Conservation (phyloP, 108 stramenopile genomes). For the Asterionellopsis glacialis region DNA sequence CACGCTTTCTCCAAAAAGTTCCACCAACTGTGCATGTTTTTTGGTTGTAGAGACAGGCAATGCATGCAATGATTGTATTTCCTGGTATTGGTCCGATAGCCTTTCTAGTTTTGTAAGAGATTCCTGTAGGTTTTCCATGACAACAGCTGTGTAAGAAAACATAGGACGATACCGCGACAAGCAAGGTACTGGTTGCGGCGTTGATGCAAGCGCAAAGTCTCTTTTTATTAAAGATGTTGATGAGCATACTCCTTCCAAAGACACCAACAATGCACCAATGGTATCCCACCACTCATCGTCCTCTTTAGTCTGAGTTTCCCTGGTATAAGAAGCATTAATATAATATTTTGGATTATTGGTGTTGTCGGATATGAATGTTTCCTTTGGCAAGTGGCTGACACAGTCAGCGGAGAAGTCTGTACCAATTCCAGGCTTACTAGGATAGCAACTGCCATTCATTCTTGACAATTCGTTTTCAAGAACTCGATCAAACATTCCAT, state of each 20-base stretch:
- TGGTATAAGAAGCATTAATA: no score
- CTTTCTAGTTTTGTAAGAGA: constrained; percentile 11
- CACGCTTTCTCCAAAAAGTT: no score
- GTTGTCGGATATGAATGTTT: no score
- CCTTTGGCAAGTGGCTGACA: no score
- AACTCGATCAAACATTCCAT: constrained; percentile 42
- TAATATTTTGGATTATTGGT: no score
- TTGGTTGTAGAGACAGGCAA: not conserved
- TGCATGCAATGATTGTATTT: not conserved
- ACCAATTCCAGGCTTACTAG: no score
- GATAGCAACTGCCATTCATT: not conserved
- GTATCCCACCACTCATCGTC: not conserved
- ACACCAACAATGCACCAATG: not conserved
- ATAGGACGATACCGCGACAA: constrained; percentile 13
- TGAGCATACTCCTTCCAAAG: not conserved
- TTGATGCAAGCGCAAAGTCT: no score
- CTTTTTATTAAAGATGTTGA: no score
- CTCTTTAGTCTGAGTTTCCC: not conserved
- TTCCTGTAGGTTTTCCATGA: constrained; percentile 9
- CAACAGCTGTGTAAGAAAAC: constrained; percentile 33
- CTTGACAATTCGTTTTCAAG: constrained; percentile 29
- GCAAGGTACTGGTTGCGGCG: no score
- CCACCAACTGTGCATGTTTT: not conserved
- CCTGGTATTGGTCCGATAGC: constrained; percentile 12
- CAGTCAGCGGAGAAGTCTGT: no score